These are phyloP conservation scores for Calonectria montana DNA, from an alignment of 2,329 filamentous ascomycete genomes.

Conservation along the genomic window DNA sequence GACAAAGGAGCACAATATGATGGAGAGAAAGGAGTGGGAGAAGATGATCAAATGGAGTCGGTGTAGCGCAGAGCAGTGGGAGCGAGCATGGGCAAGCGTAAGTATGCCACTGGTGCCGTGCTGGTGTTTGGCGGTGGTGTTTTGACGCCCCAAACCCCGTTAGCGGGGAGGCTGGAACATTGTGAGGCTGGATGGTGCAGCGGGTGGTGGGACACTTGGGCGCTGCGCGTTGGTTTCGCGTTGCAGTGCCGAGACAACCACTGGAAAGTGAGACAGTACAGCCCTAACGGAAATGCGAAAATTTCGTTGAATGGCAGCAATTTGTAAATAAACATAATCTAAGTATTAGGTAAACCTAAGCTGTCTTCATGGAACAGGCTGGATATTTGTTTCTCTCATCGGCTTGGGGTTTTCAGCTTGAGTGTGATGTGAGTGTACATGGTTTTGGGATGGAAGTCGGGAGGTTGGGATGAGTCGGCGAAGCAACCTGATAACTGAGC, in stretches of 20 bases:
- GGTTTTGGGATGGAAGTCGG: neutral
- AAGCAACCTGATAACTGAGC: neutral
- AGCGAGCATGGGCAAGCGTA: neutral
- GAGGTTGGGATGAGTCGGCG: neutral
- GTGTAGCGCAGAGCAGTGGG: neutral
- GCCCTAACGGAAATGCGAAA: neutral
- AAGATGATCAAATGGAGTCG: neutral
- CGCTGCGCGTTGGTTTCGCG: constrained; percentile 41
- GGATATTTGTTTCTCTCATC: neutral
- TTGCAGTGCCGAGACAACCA: constrained; percentile 19
- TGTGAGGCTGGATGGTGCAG: constrained; percentile 17
- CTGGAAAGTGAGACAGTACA: neutral
- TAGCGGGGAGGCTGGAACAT: constrained; percentile 30
- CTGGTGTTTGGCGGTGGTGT: constrained; percentile 6
- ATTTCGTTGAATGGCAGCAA: neutral
- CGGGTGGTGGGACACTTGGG: constrained; percentile 10
- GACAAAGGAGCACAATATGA: neutral
- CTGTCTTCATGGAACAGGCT: no score
- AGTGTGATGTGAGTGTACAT: neutral
- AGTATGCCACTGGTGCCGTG: constrained; percentile 3
- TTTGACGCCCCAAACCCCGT: constrained; percentile 15
- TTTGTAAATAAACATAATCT: neutral
- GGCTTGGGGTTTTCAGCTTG: neutral
- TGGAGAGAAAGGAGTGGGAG: neutral
- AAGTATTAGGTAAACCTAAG: no score